phyloP scores from a whole-genome alignment of 495 filamentous ascomycete species.

The Durotheca rogersii region DNA sequence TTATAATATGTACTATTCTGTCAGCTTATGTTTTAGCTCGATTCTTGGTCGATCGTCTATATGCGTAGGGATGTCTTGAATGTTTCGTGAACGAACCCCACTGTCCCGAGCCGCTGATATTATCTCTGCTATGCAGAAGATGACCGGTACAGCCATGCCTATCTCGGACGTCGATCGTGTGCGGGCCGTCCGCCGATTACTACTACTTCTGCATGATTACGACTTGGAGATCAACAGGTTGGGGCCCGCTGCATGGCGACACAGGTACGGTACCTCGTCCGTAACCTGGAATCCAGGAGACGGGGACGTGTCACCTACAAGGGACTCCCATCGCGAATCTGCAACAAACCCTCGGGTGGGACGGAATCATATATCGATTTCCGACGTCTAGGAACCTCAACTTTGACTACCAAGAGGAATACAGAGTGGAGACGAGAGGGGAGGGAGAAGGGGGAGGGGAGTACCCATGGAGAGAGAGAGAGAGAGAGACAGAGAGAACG shows the following conservation, averaged over 20 bases:
- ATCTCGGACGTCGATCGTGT: neutral
- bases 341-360: slow-evolving; percentile 25
- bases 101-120: no score
- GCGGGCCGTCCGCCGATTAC: no score
- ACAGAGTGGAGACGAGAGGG: slow-evolving; percentile 16
- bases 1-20: neutral
- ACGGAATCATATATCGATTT: slow-evolving; percentile 22
- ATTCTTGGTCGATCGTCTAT: neutral
- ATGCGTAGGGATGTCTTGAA: neutral
- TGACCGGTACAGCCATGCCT: neutral
- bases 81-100: neutral
- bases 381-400: slow-evolving; percentile 27
- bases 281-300: slow-evolving; percentile 26
- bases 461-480: slow-evolving; percentile 17
- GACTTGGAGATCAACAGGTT: neutral
- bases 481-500: slow-evolving; percentile 16
- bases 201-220: no score
- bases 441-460: slow-evolving; percentile 16
- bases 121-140: no score
- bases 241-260: slow-evolving; percentile 7
- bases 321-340: slow-evolving; percentile 31
- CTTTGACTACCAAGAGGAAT: slow-evolving; percentile 16
- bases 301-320: slow-evolving; percentile 28
- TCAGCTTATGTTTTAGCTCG: neutral
- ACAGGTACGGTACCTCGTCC: slow-evolving; percentile 18